Conservation (phyloP, 805 yeast genomes). For the Middelhovenomyces tepae region DNA sequence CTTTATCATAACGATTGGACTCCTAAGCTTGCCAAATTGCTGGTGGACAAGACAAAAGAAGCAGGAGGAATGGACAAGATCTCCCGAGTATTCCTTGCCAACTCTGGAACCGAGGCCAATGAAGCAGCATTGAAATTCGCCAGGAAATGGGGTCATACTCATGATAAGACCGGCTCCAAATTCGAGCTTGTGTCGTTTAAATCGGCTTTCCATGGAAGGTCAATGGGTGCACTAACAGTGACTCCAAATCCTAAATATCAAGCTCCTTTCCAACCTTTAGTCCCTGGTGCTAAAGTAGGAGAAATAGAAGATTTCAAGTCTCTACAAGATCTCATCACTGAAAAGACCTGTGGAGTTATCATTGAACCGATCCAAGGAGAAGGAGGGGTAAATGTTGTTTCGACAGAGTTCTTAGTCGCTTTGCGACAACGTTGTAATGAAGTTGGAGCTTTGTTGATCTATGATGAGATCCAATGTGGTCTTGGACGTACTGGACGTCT, state of each 20-base stretch:
- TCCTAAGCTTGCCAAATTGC: constrained; percentile 61
- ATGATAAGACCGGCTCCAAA: constrained; percentile 37
- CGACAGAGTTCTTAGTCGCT: constrained; percentile 52
- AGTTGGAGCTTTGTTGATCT: constrained; percentile 68
- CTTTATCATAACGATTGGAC: constrained; percentile 79
- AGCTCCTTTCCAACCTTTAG: constrained; percentile 78
- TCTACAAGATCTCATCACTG: constrained; percentile 46
- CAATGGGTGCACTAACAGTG: constrained; percentile 87
- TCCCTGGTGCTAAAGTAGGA: constrained; percentile 80
- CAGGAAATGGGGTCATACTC: constrained; percentile 66
- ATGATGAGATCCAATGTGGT: constrained; percentile 96
- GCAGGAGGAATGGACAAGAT: constrained; percentile 80
- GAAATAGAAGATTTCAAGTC: constrained; percentile 50
- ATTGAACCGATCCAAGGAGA: constrained; percentile 98
- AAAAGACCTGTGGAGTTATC: constrained; percentile 80
- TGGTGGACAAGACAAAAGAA: constrained; percentile 58
- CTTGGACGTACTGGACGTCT: constrained; percentile 84
- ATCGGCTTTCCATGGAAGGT: constrained; percentile 89
- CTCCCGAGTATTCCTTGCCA: constrained; percentile 58
- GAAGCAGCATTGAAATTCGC: constrained; percentile 74
- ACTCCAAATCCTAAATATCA: constrained; percentile 93
- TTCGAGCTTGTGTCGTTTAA: constrained; percentile 78
- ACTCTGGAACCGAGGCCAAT: constrained; percentile 73
- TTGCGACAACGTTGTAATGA: constrained; percentile 60
- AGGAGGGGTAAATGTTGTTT: constrained; percentile 79